These are phyloP conservation scores for Fraxinus angustifolia DNA, from an alignment of 305 asterid species.

Conservation along the genomic window DNA sequence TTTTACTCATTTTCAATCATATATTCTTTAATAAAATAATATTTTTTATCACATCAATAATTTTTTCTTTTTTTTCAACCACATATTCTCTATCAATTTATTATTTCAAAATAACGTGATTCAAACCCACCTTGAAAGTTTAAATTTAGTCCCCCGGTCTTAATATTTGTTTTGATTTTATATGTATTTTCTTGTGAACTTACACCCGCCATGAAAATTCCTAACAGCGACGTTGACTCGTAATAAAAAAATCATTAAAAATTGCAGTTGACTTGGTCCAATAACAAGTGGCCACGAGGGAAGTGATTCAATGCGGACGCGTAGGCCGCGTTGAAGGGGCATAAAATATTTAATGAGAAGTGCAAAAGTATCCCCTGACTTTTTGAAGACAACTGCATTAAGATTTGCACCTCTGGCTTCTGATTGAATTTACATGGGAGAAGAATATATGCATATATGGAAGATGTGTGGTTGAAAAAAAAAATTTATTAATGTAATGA, in stretches of 20 bases:
- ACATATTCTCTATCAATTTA: too few species aligned
- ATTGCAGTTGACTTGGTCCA: constrained; percentile 13
- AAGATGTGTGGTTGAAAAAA: too few species aligned
- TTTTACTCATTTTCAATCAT: too few species aligned
- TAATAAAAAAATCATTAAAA: not conserved
- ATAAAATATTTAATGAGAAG: not conserved
- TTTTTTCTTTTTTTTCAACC: too few species aligned
- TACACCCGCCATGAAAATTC: not conserved
- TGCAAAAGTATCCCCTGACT: constrained; percentile 15
- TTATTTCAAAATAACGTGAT: too few species aligned
- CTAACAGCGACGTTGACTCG: not conserved
- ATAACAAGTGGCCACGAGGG: constrained; percentile 18
- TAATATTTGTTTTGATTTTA: too few species aligned
- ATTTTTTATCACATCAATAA: too few species aligned
- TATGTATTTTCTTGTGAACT: not conserved
- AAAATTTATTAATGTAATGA: too few species aligned
- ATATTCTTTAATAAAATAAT: too few species aligned
- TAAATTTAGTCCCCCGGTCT: too few species aligned
- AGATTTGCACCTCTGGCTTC: not conserved
- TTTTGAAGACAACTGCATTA: not conserved
- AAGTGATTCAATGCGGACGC: constrained; percentile 1
- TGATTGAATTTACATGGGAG: not conserved
- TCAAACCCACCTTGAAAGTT: too few species aligned
- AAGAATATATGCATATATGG: too few species aligned
- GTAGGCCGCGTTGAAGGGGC: constrained; percentile 15